These are phyloP conservation scores for Lasiosphaeria ovina DNA, from an alignment of 495 filamentous ascomycete species.

Conservation along the genomic window DNA sequence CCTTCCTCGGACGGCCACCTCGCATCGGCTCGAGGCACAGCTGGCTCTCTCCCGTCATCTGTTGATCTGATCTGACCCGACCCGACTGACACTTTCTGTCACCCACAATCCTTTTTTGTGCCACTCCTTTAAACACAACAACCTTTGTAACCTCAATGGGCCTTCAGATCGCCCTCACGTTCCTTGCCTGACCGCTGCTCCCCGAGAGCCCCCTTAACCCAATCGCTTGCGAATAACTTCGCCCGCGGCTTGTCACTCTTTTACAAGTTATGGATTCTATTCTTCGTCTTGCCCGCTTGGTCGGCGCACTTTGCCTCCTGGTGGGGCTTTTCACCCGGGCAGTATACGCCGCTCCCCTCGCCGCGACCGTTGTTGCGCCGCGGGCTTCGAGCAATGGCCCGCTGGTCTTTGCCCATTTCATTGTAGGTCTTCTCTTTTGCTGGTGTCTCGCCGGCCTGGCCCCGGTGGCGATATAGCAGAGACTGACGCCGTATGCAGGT, in stretches of 20 bases:
- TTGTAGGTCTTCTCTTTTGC: constrained; percentile 16
- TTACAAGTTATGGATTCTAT: constrained; percentile 13
- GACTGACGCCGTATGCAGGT: constrained; percentile 28
- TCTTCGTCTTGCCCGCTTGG: constrained; percentile 11
- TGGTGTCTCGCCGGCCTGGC: too few relatives aligned
- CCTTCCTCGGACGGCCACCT: too few relatives aligned
- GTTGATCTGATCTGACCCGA: too few relatives aligned
- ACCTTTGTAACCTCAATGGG: not conserved
- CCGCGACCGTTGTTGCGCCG: not conserved
- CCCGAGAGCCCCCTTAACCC: not conserved
- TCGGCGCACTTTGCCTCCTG: constrained; percentile 9
- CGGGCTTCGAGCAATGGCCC: constrained; percentile 4
- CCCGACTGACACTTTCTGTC: not conserved
- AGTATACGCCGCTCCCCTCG: constrained; percentile 10
- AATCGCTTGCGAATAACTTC: not conserved
- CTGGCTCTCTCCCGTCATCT: not conserved
- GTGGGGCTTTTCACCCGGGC: constrained; percentile 1
- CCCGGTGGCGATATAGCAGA: too few relatives aligned
- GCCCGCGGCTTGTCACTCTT: constrained; percentile 2
- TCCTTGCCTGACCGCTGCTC: constrained; percentile 1
- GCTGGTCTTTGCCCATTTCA: constrained; percentile 60
- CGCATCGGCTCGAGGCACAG: too few relatives aligned
- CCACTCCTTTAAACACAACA: constrained; percentile 2
- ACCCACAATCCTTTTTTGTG: constrained; percentile 8
- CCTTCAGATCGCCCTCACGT: not conserved